phyloP scores from a whole-genome alignment of 306 rosid species.

The Pyrus communis region DNA sequence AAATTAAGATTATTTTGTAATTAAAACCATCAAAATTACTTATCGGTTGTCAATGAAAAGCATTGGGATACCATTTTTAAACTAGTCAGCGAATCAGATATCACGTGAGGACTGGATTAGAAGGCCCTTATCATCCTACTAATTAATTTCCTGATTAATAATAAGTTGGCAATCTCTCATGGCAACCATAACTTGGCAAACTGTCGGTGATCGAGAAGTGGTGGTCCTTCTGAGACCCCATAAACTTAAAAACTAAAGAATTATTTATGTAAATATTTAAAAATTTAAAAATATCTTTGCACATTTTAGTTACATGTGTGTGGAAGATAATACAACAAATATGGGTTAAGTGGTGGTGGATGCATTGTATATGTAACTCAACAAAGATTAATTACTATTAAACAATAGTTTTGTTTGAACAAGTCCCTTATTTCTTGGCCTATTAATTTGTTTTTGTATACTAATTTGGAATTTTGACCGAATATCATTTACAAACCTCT shows the following conservation, averaged over 20 bases:
- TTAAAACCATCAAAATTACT: neutral
- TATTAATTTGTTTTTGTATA: neutral
- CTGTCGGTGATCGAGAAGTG: slow-evolving; percentile 12
- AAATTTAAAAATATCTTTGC: neutral
- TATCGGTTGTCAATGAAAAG: neutral
- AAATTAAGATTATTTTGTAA: neutral
- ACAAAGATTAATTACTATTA: too few relatives aligned
- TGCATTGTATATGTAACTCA: too few relatives aligned
- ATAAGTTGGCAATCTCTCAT: neutral
- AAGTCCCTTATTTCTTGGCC: neutral
- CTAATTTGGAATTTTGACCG: neutral
- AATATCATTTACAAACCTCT: neutral
- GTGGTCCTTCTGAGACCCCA: neutral
- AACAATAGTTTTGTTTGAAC: neutral
- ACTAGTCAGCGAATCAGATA: neutral
- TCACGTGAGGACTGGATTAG: slow-evolving; percentile 3
- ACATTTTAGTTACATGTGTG: neutral
- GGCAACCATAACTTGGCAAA: neutral
- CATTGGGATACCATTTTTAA: neutral
- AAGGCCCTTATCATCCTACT: neutral
- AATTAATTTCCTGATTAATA: neutral
- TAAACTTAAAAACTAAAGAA: too few relatives aligned
- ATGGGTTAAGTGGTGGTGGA: too few relatives aligned
- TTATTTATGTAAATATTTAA: too few relatives aligned
- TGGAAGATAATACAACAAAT: neutral